Base-by-base conservation (phyloP, 2,329 filamentous ascomycete genomes). In the Xylariaceae sp. region DNA sequence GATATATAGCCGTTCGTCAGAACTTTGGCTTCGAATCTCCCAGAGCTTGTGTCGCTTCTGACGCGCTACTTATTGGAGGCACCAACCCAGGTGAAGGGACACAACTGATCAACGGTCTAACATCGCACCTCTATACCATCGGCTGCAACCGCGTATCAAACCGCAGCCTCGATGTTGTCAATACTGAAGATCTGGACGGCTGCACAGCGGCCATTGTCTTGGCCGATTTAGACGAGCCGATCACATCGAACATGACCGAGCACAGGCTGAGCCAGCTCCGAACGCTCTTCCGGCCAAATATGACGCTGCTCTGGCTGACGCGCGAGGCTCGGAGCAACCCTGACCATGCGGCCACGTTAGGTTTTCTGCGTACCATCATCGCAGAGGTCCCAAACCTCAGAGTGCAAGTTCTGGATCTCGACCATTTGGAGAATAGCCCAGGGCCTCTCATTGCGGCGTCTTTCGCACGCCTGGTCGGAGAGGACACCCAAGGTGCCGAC, bases 1-100 rank as follows among this genome's bases (percentile, higher is more conserved):
- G 61, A 1, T 59, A 55, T 2, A 35, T 67, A n/a, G 54, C 51
- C 14, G 48, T 67, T 6, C 55, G 62, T 8, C 63, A 65, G 32
- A 8, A 5, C 15, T 11, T 14, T 26, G 6, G 12, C 12, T 11
- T 34, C 48, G 5, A 55, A 56, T 35, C 28, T 39, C 32, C 8
- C 15, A 32, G 26, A 23, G 12, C 1, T 10, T 11, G n/a, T 24
- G 19, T 56, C 3, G 33, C 43, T 3, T 42, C 55, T 11, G 42
- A 48, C 12, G 42, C 61, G 5, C 37, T 65, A 6, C 37, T 64
- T 7, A 38, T 64, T 5, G 57, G 56, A 5, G 53, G 59, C 4
- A 22, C 26, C 2, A 14, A 16, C 10, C 23, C 29, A 2, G 29
- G 33, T 18, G 45, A 38, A 4, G 32, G 33, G 0, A 33, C 39